Evolutionary conservation across 768 basidiomycete genomes (phyloP).

Genomic region (Trichaptum fuscoviolaceum): DNA sequence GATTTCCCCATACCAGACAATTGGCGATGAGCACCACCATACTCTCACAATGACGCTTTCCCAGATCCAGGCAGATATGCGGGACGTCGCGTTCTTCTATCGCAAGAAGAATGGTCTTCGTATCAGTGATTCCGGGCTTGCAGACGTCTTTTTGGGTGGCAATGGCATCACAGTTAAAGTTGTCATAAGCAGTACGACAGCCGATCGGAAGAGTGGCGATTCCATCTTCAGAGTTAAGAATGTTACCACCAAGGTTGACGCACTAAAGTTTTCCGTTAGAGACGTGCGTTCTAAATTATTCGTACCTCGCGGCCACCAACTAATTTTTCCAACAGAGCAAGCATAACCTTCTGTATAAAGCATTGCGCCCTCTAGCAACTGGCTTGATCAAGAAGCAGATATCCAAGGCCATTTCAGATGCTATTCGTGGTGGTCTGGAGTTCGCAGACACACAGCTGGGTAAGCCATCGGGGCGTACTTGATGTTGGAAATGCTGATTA

Average conservation of each 20-base stretch:
- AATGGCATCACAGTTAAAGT: conserved; percentile 33
- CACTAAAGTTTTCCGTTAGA: conserved; percentile 37
- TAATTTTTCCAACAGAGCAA: conserved; percentile 18
- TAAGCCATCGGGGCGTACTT: neutral
- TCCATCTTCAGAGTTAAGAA: conserved; percentile 22
- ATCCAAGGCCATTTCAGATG: conserved; percentile 31
- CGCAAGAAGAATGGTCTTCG: conserved; percentile 35
- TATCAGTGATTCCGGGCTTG: conserved; percentile 32
- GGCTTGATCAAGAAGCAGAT: conserved; percentile 38
- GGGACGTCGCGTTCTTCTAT: conserved; percentile 38
- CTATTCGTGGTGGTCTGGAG: conserved; percentile 35
- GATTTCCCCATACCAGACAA: conserved; percentile 35
- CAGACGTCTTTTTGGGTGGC: conserved; percentile 37
- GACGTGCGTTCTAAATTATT: conserved; percentile 20
- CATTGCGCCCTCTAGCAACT: conserved; percentile 31
- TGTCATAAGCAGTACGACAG: conserved; percentile 9
- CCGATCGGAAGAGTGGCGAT: conserved; percentile 11
- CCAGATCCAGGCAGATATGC: conserved; percentile 41
- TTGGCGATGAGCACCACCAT: conserved; percentile 32
- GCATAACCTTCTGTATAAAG: conserved; percentile 39
- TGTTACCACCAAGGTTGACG: conserved; percentile 34
- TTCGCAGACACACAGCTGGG: conserved; percentile 38
- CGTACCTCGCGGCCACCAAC: neutral
- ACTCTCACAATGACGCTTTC: conserved; percentile 30
- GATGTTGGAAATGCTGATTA: neutral